Evolutionary conservation across 495 filamentous ascomycete species (phyloP).

Genomic region (Lophiostoma macrostomum): DNA sequence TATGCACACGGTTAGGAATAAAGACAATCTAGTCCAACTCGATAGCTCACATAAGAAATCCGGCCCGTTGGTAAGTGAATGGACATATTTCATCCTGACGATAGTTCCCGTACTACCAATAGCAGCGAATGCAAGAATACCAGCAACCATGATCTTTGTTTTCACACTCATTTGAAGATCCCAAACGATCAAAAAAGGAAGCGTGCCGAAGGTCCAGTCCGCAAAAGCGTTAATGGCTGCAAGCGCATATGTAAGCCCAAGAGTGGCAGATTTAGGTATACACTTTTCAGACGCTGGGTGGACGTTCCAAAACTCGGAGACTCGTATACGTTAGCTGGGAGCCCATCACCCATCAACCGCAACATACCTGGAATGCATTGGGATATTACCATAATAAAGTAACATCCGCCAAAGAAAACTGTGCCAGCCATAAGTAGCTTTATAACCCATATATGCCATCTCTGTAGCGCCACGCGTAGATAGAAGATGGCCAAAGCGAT

Average conservation of each 20-base stretch:
- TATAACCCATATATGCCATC: conserved; percentile 44
- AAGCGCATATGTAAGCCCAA: conserved; percentile 40
- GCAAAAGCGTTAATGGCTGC: conserved; percentile 39
- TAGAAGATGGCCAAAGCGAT: conserved; percentile 47
- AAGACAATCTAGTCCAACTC: not conserved
- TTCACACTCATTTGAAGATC: conserved; percentile 38
- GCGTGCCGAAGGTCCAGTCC: conserved; percentile 44
- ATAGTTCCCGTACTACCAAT: conserved; percentile 43
- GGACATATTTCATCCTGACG: conserved; percentile 43
- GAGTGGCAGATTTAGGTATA: conserved; percentile 33
- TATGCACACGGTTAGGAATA: not conserved
- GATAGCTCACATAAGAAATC: conserved; percentile 37
- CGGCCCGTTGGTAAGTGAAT: conserved; percentile 31
- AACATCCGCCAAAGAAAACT: conserved; percentile 38
- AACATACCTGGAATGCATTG: conserved; percentile 40
- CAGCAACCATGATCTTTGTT: conserved; percentile 24
- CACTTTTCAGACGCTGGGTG: conserved; percentile 39
- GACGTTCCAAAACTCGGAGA: conserved; percentile 41
- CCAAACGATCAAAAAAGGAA: conserved; percentile 46
- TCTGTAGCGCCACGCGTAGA: conserved; percentile 42
- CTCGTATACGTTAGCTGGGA: not conserved
- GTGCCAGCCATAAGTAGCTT: conserved; percentile 31
- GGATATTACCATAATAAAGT: conserved; percentile 45
- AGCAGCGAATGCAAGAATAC: conserved; percentile 27
- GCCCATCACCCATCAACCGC: not conserved